Conservation (phyloP, 768 basidiomycete species). For the Hysterangium stoloniferum region DNA sequence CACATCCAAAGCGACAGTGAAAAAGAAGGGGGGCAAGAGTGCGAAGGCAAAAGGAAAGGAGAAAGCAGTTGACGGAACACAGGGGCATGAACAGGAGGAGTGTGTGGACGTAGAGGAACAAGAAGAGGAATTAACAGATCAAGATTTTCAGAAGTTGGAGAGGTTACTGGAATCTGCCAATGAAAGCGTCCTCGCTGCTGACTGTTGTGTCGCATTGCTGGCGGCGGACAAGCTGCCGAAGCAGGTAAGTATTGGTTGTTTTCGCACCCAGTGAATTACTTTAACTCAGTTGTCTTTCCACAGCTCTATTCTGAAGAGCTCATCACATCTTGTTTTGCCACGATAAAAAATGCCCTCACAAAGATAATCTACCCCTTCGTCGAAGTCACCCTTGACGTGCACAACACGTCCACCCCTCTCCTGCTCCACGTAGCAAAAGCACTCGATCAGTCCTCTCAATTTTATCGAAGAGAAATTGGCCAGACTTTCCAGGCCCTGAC, state of each 20-base stretch:
- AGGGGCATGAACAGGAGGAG: conserved; percentile 31
- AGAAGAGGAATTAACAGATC: conserved; percentile 31
- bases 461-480: conserved; percentile 20
- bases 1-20: conserved; percentile 13
- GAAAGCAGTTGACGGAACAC: conserved; percentile 24
- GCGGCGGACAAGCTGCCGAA: conserved; percentile 76
- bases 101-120: conserved; percentile 18
- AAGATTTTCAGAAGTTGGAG: conserved; percentile 43
- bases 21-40: conserved; percentile 36
- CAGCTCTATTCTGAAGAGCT: conserved; percentile 94
- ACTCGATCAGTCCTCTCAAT: conserved; percentile 23
- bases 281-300: neutral
- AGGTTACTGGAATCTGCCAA: conserved; percentile 50
- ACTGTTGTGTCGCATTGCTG: conserved; percentile 73
- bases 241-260: conserved; percentile 46
- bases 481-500: conserved; percentile 71
- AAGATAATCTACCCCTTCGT: conserved; percentile 82
- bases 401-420: conserved; percentile 30
- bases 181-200: conserved; percentile 75
- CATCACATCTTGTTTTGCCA: conserved; percentile 66
- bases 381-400: conserved; percentile 44
- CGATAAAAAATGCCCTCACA: conserved; percentile 74
- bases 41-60: conserved; percentile 30
- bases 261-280: neutral
- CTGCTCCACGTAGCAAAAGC: conserved; percentile 43